Evolutionary conservation across 1,284 basidiomycete genomes (phyloP), one percentile per base, ranked within the genome.

Genomic region (Naganishia albida): DNA sequence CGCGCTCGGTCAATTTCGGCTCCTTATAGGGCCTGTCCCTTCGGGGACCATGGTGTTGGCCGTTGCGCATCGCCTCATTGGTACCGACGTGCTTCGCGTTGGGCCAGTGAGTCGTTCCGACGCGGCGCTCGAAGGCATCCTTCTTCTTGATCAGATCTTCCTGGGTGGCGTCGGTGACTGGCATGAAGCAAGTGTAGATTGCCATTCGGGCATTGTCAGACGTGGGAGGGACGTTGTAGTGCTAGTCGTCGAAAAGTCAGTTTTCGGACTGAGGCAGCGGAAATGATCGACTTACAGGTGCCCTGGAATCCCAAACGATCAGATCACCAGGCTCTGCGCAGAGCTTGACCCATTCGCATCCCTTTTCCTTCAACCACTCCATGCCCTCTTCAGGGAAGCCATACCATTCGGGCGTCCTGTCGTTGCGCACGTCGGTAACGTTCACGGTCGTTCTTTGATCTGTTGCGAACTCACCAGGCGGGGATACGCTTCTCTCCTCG

Each of bases 401-500:
- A 69, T 76, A 78, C 63, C 70, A 74, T 64, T 78, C 75, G n/a
- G 42, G 46, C 16, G 59, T 62, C 59, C 59, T 51, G 20, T 25
- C n/a, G n/a, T 46, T 34, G 34, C 44, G 64, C 65, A 18, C 72
- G 68, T 71, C 74, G 76, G 6, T 75, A 75, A 2, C 70, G 75
- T 15, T n/a, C n/a, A n/a, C n/a, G n/a, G n/a, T n/a, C n/a, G n/a
- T n/a, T n/a, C n/a, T n/a, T n/a, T n/a, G n/a, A n/a, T n/a, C n/a
- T n/a, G n/a, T n/a, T n/a, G n/a, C n/a, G n/a, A 70, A 69, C 52
- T 74, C 70, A 64, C 78, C 78, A 70, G 73, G 55, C 55, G 3
- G 55, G 55, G 26, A 46, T 59, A 7, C 55, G 39, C 23, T 15
- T 42, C 39, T 62, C 46, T 34, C 48, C 48, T 25, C 59, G 44